phyloP scores from a whole-genome alignment of 768 basidiomycete genomes.

The Suillus variegatus region DNA sequence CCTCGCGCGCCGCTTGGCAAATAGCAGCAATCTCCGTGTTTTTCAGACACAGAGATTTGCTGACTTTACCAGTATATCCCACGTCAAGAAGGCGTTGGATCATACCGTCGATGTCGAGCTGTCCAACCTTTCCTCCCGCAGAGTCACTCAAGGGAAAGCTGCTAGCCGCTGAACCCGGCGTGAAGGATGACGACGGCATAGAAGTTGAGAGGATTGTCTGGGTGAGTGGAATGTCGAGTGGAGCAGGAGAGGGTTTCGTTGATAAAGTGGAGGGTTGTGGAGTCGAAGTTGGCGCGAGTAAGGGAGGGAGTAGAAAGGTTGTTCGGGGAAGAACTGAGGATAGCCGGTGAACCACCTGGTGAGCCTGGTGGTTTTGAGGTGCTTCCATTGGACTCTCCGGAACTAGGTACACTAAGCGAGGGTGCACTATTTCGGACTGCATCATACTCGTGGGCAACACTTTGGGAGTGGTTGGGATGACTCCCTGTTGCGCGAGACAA shows the following conservation, averaged over 20 bases:
- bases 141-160: slow-evolving; percentile 41
- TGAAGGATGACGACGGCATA: slow-evolving; percentile 45
- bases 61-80: slow-evolving; percentile 97
- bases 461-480: slow-evolving; percentile 41
- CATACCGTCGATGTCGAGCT: slow-evolving; percentile 96
- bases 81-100: slow-evolving; percentile 94
- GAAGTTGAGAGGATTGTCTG: slow-evolving; percentile 85
- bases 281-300: slow-evolving; percentile 27
- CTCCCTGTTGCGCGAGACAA: slow-evolving; percentile 46
- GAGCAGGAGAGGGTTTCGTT: slow-evolving; percentile 47
- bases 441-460: slow-evolving; percentile 37
- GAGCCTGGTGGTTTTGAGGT: slow-evolving; percentile 35
- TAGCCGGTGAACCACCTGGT: slow-evolving; percentile 33
- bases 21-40: slow-evolving; percentile 94
- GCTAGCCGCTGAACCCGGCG: slow-evolving; percentile 50
- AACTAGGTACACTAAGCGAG: slow-evolving; percentile 34
- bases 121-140: slow-evolving; percentile 52
- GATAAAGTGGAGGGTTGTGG: slow-evolving; percentile 16
- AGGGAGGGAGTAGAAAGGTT: slow-evolving; percentile 43
- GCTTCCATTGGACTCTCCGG: slow-evolving; percentile 42
- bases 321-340: slow-evolving; percentile 39
- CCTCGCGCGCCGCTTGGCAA: slow-evolving; percentile 93
- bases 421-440: slow-evolving; percentile 33
- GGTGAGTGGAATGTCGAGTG: slow-evolving; percentile 78
- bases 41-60: slow-evolving; percentile 93